phyloP scores from a whole-genome alignment of 1,284 basidiomycete species.

The Leccinum variabile region DNA sequence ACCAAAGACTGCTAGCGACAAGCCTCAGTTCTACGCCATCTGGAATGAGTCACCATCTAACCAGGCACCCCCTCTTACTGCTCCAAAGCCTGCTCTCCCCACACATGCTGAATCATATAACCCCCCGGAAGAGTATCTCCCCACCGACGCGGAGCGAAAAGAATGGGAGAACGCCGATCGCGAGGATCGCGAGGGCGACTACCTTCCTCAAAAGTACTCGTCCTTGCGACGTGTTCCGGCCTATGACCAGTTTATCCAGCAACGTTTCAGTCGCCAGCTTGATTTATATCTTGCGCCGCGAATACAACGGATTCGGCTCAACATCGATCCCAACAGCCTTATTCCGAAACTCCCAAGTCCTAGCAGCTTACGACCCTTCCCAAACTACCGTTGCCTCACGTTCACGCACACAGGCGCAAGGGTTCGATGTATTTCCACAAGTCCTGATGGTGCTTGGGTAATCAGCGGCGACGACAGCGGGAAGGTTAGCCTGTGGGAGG shows the following conservation, averaged over 20 bases:
- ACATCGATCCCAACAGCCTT: constrained; percentile 88
- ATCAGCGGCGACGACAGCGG: constrained; percentile 93
- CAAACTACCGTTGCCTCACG: constrained; percentile 77
- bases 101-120: constrained; percentile 97
- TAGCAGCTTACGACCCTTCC: constrained; percentile 92
- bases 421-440: constrained; percentile 77
- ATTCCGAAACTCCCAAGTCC: constrained; percentile 97
- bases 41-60: constrained; percentile 78
- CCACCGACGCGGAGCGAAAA: constrained; percentile 81
- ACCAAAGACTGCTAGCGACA: constrained; percentile 69
- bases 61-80: constrained; percentile 82
- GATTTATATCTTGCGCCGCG: constrained; percentile 97
- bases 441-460: constrained; percentile 90
- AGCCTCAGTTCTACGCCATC: constrained; percentile 84
- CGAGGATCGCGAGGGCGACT: constrained; percentile 90
- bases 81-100: constrained; percentile 89
- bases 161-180: constrained; percentile 86
- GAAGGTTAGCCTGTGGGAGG: constrained; percentile 88
- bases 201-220: constrained; percentile 85
- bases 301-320: constrained; percentile 83
- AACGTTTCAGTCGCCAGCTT: constrained; percentile 92
- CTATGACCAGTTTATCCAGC: constrained; percentile 90
- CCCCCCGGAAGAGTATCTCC: constrained; percentile 96
- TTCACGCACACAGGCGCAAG: constrained; percentile 73
- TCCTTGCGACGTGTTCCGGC: constrained; percentile 90